These are phyloP conservation scores for Lodderomyces pseudojiufengensis DNA, from an alignment of 1,139 yeast species.

Conservation along the genomic window DNA sequence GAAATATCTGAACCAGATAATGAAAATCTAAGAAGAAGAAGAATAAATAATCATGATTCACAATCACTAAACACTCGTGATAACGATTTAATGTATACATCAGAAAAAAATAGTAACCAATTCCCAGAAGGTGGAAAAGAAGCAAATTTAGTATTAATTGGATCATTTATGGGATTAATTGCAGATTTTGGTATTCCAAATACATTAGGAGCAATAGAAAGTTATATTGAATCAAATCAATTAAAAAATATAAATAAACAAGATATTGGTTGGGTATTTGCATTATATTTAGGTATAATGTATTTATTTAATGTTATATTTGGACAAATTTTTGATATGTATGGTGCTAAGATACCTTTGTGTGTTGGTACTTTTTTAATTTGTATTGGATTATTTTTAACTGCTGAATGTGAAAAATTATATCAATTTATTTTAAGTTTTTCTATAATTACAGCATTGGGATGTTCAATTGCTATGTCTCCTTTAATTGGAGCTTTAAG, in stretches of 20 bases:
- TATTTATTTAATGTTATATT: slow-evolving; percentile 56
- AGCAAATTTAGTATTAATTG: slow-evolving; percentile 60
- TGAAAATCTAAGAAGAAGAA: not conserved
- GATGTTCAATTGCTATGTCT: slow-evolving; percentile 54
- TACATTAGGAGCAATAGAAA: slow-evolving; percentile 58
- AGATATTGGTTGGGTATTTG: slow-evolving; percentile 61
- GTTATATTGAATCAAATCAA: slow-evolving; percentile 52
- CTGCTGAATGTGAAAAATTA: slow-evolving; percentile 50
- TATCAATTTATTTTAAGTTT: slow-evolving; percentile 60
- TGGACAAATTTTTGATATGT: slow-evolving; percentile 59
- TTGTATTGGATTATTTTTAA: slow-evolving; percentile 47
- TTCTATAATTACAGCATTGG: slow-evolving; percentile 54
- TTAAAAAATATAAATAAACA: slow-evolving; percentile 38
- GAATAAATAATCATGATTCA: too few relatives aligned
- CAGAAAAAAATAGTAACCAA: slow-evolving; percentile 22
- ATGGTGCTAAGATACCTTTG: slow-evolving; percentile 49
- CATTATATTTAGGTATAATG: slow-evolving; percentile 52
- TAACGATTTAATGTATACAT: slow-evolving; percentile 20
- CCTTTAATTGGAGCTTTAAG: slow-evolving; percentile 59
- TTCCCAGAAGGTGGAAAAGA: slow-evolving; percentile 63
- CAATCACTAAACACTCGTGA: too few relatives aligned
- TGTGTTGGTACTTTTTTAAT: slow-evolving; percentile 44
- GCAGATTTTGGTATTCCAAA: slow-evolving; percentile 64
- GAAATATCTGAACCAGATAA: slow-evolving; percentile 1
- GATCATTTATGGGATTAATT: slow-evolving; percentile 55